A percentile compares a stretch with the other conserved stretches of the same genome.
Evolutionary conservation across 2,329 filamentous ascomycete genomes (phyloP).

Genomic region (Didymella pomorum): DNA sequence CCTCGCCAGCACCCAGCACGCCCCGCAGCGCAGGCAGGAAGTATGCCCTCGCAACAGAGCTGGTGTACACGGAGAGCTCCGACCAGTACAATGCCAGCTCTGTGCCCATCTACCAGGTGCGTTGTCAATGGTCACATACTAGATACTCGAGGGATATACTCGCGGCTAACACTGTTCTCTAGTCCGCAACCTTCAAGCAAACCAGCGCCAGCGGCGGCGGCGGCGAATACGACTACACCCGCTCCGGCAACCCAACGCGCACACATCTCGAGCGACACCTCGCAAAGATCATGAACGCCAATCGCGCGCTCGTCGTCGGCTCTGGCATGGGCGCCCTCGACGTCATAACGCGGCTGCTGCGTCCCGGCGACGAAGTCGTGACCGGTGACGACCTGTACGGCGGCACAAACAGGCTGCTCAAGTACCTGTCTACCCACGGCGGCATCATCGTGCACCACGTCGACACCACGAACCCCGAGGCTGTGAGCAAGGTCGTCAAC

Average conservation of each 20-base stretch:
- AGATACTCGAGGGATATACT: too few species aligned
- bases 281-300: slow-evolving; percentile 98
- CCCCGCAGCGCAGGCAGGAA: slow-evolving; percentile 79
- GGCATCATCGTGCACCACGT: slow-evolving; percentile 96
- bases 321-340: slow-evolving; percentile 98
- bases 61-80: slow-evolving; percentile 94
- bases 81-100: slow-evolving; percentile 98
- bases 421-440: slow-evolving; percentile 86
- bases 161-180: too few species aligned
- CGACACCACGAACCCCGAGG: slow-evolving; percentile 83
- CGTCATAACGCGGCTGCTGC: slow-evolving; percentile 89
- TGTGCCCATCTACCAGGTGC: slow-evolving; percentile 90
- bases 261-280: slow-evolving; percentile 96
- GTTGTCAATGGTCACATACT: neutral
- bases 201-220: slow-evolving; percentile 78
- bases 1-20: slow-evolving; percentile 88
- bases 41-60: slow-evolving; percentile 93
- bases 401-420: slow-evolving; percentile 90
- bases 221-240: slow-evolving; percentile 96
- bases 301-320: slow-evolving; percentile 87
- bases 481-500: slow-evolving; percentile 72
- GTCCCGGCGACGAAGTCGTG: slow-evolving; percentile 94
- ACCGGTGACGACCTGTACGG: slow-evolving; percentile 98
- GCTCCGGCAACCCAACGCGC: slow-evolving; percentile 94
- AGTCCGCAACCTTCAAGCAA: slow-evolving; percentile 98